Evolutionary conservation across 176 grass and related monocot genomes (phyloP).

Genomic region (Stipa capillata): DNA sequence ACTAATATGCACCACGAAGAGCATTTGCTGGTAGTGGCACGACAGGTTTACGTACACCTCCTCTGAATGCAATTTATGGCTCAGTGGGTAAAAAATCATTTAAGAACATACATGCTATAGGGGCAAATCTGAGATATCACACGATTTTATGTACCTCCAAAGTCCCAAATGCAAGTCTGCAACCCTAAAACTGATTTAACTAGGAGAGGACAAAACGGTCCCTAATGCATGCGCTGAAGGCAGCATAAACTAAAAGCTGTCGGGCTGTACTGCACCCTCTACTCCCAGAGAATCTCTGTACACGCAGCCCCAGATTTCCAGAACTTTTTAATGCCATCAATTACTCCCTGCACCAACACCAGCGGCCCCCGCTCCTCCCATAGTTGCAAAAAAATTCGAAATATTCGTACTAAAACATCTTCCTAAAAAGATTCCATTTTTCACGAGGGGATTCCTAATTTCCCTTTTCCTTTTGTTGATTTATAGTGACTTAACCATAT

Average conservation of each 20-base stretch:
- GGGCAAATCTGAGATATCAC: neutral
- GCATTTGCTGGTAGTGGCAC: too few relatives aligned
- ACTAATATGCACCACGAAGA: too few relatives aligned
- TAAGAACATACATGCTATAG: too few relatives aligned
- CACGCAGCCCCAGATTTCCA: constrained; percentile 52
- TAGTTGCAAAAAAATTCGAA: too few relatives aligned
- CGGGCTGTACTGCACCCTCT: constrained; percentile 4
- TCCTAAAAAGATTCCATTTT: too few relatives aligned
- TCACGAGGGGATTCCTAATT: neutral
- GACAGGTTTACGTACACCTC: too few relatives aligned
- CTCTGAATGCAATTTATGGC: too few relatives aligned
- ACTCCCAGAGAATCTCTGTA: constrained; percentile 45
- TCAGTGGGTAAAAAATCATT: too few relatives aligned
- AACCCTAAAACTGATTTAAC: too few relatives aligned
- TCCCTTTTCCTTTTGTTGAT: neutral
- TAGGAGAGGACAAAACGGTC: neutral
- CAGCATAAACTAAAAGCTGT: constrained; percentile 23
- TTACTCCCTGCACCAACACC: constrained; percentile 19
- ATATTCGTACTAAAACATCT: neutral
- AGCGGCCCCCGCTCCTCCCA: neutral
- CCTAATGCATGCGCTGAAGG: neutral
- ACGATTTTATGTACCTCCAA: neutral
- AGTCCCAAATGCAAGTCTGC: too few relatives aligned
- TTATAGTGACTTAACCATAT: neutral
- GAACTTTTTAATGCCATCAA: constrained; percentile 32